Evolutionary conservation across 176 grass and related monocot species (phyloP), one percentile per base, ranked within the genome.

Genomic region (Tillandsia fasciculata): DNA sequence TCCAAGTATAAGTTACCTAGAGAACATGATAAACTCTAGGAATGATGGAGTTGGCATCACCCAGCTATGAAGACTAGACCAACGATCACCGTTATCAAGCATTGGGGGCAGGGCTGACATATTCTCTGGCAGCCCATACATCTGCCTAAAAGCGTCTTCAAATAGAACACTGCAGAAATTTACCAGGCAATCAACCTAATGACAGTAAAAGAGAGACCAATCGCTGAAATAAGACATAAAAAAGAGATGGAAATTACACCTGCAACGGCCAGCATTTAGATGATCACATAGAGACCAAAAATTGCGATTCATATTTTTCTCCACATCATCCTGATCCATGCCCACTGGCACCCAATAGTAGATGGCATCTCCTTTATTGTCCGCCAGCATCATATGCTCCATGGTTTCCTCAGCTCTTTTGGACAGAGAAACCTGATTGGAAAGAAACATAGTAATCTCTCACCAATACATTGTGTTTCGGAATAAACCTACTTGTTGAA

Each of bases 31-130:
- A 23, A 99, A 93, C 76, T 99, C 91, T 64, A 99, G 79, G 75
- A 90, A 99, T 23, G 94, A 93, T 51, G 94, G 87, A 54, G 94
- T 99, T 53, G 94, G 94, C 94, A 99, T 93, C 75, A 93, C 79
- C 94, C 94, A 99, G 52, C 89, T 90, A 81, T 99, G 84, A 72
- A 99, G 87, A 80, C 81, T 79, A 83, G 89, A 99, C 89, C 94
- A 99, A 80, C 83, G 74, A 49, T 73, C 74, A 8, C 79, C 89
- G 80, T 84, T 79, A 83, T 29, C 63, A 56, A 89, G 89, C 94
- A 99, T 93, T 51, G 94, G 89, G 51, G 89, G 94, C 67, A 99
- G 86, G 56, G 86, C 72, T 64, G 63, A 13, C 48, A 85, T 42
- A n/a, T 74, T 73, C 65, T 83, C 71, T 67, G 77, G 82, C 47